Conservation (phyloP, 441 rosid genomes). For the Gossypium gossypioides region DNA sequence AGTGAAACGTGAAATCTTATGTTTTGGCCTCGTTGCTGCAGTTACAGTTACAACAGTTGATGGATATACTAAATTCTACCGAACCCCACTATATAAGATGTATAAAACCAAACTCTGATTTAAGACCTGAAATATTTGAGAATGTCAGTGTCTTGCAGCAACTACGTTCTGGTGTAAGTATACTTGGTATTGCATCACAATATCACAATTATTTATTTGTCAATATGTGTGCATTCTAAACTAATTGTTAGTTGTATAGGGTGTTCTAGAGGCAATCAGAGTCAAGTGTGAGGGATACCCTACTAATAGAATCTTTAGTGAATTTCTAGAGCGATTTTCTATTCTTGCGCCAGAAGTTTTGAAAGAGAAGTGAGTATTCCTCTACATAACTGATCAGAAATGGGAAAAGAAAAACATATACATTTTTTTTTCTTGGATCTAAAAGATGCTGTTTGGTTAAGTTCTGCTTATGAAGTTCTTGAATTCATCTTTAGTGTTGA, state of each 20-base stretch:
- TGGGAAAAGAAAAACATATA: not conserved
- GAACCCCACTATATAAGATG: slow-evolving; percentile 94
- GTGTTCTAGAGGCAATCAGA: slow-evolving; percentile 90
- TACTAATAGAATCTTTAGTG: slow-evolving; percentile 54
- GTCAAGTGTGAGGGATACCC: slow-evolving; percentile 85
- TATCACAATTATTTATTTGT: slow-evolving; percentile 4
- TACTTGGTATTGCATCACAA: slow-evolving; percentile 16
- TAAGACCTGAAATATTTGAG: slow-evolving; percentile 63
- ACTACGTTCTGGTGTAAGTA: slow-evolving; percentile 82
- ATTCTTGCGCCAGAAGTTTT: slow-evolving; percentile 62
- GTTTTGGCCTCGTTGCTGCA: slow-evolving; percentile 39
- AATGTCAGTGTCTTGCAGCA: slow-evolving; percentile 68
- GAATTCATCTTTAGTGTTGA: slow-evolving; percentile 40
- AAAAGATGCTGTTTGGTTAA: slow-evolving; percentile 15
- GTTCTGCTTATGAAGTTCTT: slow-evolving; percentile 16
- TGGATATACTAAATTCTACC: slow-evolving; percentile 69
- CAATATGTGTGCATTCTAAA: slow-evolving; percentile 14
- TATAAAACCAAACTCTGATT: slow-evolving; percentile 72
- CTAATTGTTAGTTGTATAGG: slow-evolving; percentile 38
- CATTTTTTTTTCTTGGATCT: not conserved
- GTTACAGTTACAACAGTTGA: slow-evolving; percentile 78
- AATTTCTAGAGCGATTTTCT: slow-evolving; percentile 53
- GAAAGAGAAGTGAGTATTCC: slow-evolving; percentile 44
- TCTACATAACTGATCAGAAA: slow-evolving; percentile 5
- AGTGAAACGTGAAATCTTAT: slow-evolving; percentile 21